These are phyloP conservation scores for Pyrenochaeta sp. DNA, from an alignment of 2,329 filamentous ascomycete species.

Conservation along the genomic window DNA sequence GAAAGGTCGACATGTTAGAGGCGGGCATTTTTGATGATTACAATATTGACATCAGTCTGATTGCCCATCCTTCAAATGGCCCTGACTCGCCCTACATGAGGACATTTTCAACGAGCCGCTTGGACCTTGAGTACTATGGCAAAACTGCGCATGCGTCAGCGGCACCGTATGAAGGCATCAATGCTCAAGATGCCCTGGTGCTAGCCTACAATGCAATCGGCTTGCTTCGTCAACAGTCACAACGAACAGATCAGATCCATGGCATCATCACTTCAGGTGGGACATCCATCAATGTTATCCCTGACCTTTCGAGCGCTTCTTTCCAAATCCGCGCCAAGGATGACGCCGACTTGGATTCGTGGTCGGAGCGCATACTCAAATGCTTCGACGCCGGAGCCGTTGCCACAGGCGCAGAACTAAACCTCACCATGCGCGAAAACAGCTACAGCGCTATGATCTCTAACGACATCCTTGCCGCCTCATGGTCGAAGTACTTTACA, in stretches of 20 bases:
- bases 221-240: conserved; percentile 23
- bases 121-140: conserved; percentile 21
- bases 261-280: conserved; percentile 21
- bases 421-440: conserved; percentile 19
- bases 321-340: conserved; percentile 22
- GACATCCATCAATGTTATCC: conserved; percentile 19
- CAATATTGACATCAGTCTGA: conserved; percentile 36
- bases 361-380: conserved; percentile 12
- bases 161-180: conserved; percentile 40
- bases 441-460: conserved; percentile 19
- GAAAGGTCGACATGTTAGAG: conserved; percentile 57
- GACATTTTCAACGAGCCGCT: conserved; percentile 12
- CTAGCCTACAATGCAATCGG: conserved; percentile 21
- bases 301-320: conserved; percentile 1
- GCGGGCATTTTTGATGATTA: conserved; percentile 51
- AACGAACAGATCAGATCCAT: conserved; percentile 21
- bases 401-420: conserved; percentile 15
- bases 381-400: conserved; percentile 21
- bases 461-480: conserved; percentile 16
- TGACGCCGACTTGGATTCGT: conserved; percentile 10
- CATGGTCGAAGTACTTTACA: conserved; percentile 10
- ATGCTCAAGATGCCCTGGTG: conserved; percentile 27
- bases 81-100: conserved; percentile 30
- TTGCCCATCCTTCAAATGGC: conserved; percentile 59
- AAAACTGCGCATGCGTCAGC: conserved; percentile 40